These are phyloP conservation scores for Kingdonia uniflora DNA, from an alignment of 164 flowering plant genomes.

Conservation along the genomic window DNA sequence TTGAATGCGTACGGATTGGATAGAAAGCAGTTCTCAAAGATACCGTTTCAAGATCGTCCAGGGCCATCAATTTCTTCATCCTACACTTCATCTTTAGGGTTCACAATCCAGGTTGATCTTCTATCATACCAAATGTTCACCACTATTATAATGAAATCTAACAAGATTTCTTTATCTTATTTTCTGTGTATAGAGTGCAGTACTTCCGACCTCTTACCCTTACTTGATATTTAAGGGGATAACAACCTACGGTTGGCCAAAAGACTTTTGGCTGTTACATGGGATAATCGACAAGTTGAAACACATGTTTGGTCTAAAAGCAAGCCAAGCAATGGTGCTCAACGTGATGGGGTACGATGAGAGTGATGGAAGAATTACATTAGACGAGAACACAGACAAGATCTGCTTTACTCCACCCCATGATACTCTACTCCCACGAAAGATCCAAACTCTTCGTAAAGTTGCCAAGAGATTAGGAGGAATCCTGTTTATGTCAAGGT, in stretches of 20 bases:
- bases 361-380: conserved; percentile 32
- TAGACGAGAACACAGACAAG: conserved; percentile 23
- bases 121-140: too few relatives aligned
- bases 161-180: too few relatives aligned
- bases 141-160: too few relatives aligned
- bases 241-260: conserved; percentile 38
- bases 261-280: conserved; percentile 35
- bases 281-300: conserved; percentile 36
- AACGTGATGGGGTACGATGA: conserved; percentile 46
- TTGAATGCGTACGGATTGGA: conserved; percentile 31
- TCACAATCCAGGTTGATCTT: conserved; percentile 40
- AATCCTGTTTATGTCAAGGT: conserved; percentile 40
- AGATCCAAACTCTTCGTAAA: conserved; percentile 39
- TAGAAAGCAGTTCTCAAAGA: conserved; percentile 19
- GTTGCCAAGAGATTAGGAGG: conserved; percentile 49
- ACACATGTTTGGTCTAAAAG: conserved; percentile 12
- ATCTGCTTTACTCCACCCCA: conserved; percentile 32
- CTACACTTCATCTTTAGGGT: conserved; percentile 46
- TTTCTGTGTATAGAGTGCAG: conserved; percentile 26
- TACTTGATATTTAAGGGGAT: conserved; percentile 41
- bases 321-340: conserved; percentile 19
- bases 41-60: conserved; percentile 42
- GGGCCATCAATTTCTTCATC: conserved; percentile 54
- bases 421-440: conserved; percentile 36
- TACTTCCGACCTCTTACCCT: conserved; percentile 40